These are phyloP conservation scores for Achaetomium macrosporum DNA, from an alignment of 2,329 filamentous ascomycete genomes.

Conservation along the genomic window DNA sequence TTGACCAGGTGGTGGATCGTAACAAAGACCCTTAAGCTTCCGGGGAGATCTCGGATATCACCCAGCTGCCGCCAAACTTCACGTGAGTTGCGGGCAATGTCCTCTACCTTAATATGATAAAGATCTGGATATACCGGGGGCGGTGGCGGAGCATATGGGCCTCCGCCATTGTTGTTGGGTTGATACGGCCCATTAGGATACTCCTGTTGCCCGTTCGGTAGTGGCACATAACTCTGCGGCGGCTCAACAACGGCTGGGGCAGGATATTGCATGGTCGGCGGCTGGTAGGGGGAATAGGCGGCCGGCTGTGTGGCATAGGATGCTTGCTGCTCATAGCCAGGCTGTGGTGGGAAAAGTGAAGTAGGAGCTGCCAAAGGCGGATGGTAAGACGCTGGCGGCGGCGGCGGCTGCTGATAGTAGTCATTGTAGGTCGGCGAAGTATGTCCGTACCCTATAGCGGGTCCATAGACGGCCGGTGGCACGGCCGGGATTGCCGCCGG, in stretches of 20 bases:
- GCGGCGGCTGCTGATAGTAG: constrained; percentile 22
- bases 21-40: constrained; percentile 56
- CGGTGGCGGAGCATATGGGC: constrained; percentile 12
- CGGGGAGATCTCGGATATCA: constrained; percentile 55
- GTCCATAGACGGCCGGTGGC: constrained; percentile 17
- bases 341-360: constrained; percentile 8
- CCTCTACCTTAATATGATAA: constrained; percentile 44
- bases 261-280: constrained; percentile 12
- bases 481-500: constrained; percentile 7
- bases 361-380: constrained; percentile 3
- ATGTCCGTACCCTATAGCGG: constrained; percentile 29
- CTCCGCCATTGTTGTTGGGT: constrained; percentile 13
- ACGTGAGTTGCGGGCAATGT: constrained; percentile 49
- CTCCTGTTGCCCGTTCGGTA: constrained; percentile 14
- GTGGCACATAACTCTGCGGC: constrained; percentile 8
- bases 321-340: constrained; percentile 14
- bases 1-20: constrained; percentile 58
- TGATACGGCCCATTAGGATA: constrained; percentile 26
- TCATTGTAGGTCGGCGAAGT: constrained; percentile 30
- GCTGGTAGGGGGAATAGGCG: constrained; percentile 25
- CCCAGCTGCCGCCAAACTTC: constrained; percentile 58
- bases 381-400: constrained; percentile 14
- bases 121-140: constrained; percentile 32
- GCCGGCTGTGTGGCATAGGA: constrained; percentile 16
- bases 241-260: constrained; percentile 1